phyloP scores from a whole-genome alignment of 257 asterid species.

The Nicotiana otophora region DNA sequence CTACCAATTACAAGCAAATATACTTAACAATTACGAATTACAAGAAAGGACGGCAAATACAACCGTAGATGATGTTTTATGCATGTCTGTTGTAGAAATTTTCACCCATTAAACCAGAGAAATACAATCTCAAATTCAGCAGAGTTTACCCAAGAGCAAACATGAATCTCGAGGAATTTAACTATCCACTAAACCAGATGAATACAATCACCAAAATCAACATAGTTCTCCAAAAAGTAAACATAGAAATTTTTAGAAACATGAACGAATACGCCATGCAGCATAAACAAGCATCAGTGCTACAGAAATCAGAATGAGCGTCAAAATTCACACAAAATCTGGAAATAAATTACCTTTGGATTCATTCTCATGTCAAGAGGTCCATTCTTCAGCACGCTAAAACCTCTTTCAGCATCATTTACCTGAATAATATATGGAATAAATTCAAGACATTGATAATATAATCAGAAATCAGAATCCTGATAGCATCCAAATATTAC shows the following conservation, averaged over 20 bases:
- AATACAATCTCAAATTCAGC: neutral
- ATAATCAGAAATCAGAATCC: neutral
- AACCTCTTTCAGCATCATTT: conserved; percentile 81
- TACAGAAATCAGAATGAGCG: neutral
- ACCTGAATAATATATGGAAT: conserved; percentile 41
- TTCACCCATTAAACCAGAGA: neutral
- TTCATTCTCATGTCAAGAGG: conserved; percentile 99
- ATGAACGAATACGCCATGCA: neutral
- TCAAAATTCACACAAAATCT: neutral
- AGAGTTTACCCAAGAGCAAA: neutral
- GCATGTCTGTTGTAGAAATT: neutral
- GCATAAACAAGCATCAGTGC: neutral
- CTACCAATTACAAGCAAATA: neutral
- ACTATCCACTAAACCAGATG: neutral
- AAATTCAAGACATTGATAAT: neutral
- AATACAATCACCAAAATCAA: neutral
- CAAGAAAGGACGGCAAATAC: neutral
- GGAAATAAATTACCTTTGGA: conserved; percentile 60
- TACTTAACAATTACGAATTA: neutral
- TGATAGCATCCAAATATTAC: neutral
- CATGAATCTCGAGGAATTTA: neutral
- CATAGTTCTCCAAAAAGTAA: neutral
- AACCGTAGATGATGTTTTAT: neutral
- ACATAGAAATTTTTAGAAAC: neutral
- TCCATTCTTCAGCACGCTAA: conserved; percentile 82